A percentile compares a stretch with the other conserved stretches of the same genome.
Evolutionary conservation across 306 rosid genomes (phyloP).

Genomic region (Prunus davidiana): DNA sequence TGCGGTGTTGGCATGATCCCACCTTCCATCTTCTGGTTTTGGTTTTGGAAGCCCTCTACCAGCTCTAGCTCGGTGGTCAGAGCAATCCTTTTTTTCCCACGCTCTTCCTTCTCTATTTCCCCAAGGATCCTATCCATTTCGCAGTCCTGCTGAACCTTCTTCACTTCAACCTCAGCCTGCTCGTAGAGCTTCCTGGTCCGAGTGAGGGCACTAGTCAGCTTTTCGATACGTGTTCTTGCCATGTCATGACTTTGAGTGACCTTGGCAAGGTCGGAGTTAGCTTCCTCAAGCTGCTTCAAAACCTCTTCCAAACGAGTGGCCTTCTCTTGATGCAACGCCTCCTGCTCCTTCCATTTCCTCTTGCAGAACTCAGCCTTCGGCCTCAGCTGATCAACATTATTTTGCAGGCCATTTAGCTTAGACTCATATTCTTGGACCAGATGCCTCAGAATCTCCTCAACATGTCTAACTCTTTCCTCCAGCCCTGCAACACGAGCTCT

Average conservation of each 20-base stretch:
- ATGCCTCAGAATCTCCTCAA: not conserved
- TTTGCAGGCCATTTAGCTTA: not conserved
- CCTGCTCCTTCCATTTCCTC: not conserved
- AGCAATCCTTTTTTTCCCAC: not conserved
- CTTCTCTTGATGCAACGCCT: slow-evolving; percentile 9
- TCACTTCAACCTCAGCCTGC: not conserved
- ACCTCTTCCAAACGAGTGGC: not conserved
- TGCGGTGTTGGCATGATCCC: too few species aligned
- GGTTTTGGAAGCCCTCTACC: too few species aligned
- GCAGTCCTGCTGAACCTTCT: not conserved
- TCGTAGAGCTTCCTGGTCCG: not conserved
- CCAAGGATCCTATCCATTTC: not conserved
- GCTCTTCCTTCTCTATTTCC: not conserved
- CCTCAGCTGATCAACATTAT: slow-evolving; percentile 6
- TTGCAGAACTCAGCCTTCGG: not conserved
- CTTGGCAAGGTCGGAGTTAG: not conserved
- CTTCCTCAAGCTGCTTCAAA: not conserved
- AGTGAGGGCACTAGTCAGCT: not conserved
- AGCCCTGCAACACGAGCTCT: not conserved
- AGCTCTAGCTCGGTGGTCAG: too few species aligned
- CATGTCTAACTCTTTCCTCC: not conserved
- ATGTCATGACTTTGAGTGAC: not conserved
- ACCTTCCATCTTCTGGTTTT: too few species aligned
- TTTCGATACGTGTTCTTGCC: not conserved
- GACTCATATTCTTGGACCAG: not conserved